Evolutionary conservation across 345 rosid species (phyloP), one percentile per base, ranked within the genome.

Genomic region (Corchorus olitorius): DNA sequence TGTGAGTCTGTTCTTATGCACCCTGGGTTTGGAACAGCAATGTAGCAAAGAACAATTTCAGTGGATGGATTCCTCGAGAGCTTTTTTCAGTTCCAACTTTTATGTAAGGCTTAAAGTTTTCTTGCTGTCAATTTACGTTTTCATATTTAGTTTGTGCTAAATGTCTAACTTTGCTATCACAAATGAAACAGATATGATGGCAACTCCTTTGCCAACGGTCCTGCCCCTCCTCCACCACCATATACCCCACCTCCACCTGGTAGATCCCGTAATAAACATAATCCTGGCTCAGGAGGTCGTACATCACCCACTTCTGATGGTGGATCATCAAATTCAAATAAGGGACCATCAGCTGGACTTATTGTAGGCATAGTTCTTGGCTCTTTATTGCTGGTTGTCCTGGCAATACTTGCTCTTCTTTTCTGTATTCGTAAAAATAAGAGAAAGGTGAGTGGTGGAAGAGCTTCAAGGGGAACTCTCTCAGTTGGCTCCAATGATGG

Each of bases 21-120:
- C 2, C 56, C 46, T 37, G 14, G 58, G 39, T 78, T 82, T 56
- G 80, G 78, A 34, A 80, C 91, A 97, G 99, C 78, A 92, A 97
- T 80, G 97, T 97, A 45, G 98, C 99, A 35, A 88, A 92, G 80
- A 97, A 97, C 78, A 78, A 88, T 69, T 97, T 97, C 77, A 90
- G 75, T 76, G 99, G 99, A 74, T 91, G 96, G 93, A 91, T 97
- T 82, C 97, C 98, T 52, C 82, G 16, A 77, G 97, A 92, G 81
- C 87, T 97, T 81, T 84, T 60, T 78, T 90, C 93, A 61, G 76
- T 92, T 75, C 84, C 74, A 43, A 91, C 81, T 55, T 91, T 94
- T 78, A 87, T 89, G 99, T 94, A 85, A 87, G 93, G 54, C 76
- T 75, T n/a, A 65, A 37, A 35, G 16, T 55, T 39, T 68, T 74